Evolutionary conservation across 306 rosid genomes (phyloP), one percentile per base, ranked within the genome.

Genomic region (Rubus idaeus): DNA sequence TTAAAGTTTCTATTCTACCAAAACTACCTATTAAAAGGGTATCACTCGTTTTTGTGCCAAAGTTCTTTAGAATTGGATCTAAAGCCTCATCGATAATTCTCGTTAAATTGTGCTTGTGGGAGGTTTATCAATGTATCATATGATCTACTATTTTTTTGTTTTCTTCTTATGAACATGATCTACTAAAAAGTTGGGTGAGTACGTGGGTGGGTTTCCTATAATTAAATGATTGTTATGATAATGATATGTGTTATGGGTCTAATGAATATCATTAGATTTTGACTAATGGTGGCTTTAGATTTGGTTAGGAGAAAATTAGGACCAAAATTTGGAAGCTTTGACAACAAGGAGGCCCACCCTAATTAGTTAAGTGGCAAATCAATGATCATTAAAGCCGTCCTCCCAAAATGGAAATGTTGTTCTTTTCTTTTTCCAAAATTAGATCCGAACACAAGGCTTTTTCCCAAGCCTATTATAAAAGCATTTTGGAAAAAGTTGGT

Each of bases 201-300:
- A 0, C 12, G n/a, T 13, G 37, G 37, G 57, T 42, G 46, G 58
- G 46, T 11, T 44, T 45, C 20, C 18, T 13, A 46, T 60, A 16
- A 47, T 60, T 16, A 40, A 58, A 60, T 45, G 46, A 74, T 60
- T 58, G 57, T 16, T 45, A 17, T 58, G 57, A 74, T 46, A 12
- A 23, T 74, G 77, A 74, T 73, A 68, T 21, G 57, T 61, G 78
- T 17, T 46, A 61, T 5, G 52, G 37, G 70, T 61, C 0, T 74
- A 18, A 26, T 26, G 4, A 60, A 66, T 30, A 30, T 5, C 46
- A 6, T 30, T 45, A 45, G 17, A 13, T 17, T 45, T 9, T 18
- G 70, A 46, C 46, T 45, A 74, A 74, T 52, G n/a, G 8, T 73
- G 17, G 3, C 23, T 44, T 21, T 57, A 57, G 68, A 74, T 74